Evolutionary conservation across 2,329 filamentous ascomycete genomes (phyloP), one percentile per base, ranked within the genome.

Genomic region (Pseudophaeomoniella oleicola): DNA sequence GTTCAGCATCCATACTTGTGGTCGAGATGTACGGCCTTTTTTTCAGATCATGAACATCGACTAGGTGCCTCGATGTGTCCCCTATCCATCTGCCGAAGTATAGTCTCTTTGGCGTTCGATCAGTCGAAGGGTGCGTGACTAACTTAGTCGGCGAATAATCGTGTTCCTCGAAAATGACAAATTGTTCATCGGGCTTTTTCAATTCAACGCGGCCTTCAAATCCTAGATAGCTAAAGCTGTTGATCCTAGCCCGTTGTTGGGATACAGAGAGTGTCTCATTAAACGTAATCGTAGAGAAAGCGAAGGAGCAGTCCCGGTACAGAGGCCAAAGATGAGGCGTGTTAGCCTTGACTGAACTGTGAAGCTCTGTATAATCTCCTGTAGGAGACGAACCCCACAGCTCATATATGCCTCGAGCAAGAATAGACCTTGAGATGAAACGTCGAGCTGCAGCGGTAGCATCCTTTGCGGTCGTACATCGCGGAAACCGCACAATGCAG

Each of bases 1-100:
- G 68, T 56, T 96, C 90, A 0, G 88, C 82, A 54, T 98, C 90
- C 90, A 98, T 96, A 32, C 83, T 90, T 0, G 90, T 98, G 0
- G 88, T 96, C 46, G 81, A 85, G 49, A 98, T 96, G 54, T 98
- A 98, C 29, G 72, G 71, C 17, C 90, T 69, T 59, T 93, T 94
- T 66, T 98, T 98, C 15, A 98, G 68, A 54, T 94, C 86, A 50
- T 87, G 92, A 16, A 71, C 80, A 22, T 72, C 64, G 19, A 83
- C 68, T 4, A 78, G 65, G 37, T 81, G 73, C 32, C 88, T 71
- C 3, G 71, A 72, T 2, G 81, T 78, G 10, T 63, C 62, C 2
- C 68, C 78, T 16, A 96, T 55, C 39, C 74, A 72, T 5, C 86
- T 75, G 9, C 83, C 85, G 16, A 36, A 36, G 30, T 30, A 36